phyloP scores from a whole-genome alignment of 805 yeast genomes.

The Schizosaccharomyces osmophilus region DNA sequence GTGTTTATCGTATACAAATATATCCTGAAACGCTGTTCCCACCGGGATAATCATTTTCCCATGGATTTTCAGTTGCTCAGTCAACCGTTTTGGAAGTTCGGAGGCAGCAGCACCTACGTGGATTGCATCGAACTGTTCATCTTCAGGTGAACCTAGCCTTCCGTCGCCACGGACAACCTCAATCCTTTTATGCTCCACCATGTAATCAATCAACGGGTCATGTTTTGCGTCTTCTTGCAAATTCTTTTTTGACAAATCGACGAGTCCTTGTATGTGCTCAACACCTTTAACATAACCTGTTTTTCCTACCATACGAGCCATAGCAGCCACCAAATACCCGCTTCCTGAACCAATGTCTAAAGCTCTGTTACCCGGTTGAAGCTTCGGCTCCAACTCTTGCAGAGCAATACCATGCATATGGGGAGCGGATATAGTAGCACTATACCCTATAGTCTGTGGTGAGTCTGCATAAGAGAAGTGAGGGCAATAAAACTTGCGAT shows the following conservation, averaged over 20 bases:
- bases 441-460: slow-evolving; percentile 7
- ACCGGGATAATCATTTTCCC: slow-evolving; percentile 9
- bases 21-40: not conserved
- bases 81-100: slow-evolving; percentile 5
- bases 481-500: slow-evolving; percentile 3
- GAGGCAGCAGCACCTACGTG: slow-evolving; percentile 6
- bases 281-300: not conserved
- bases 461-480: slow-evolving; percentile 7
- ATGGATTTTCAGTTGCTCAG: slow-evolving; percentile 5
- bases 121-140: slow-evolving; percentile 7
- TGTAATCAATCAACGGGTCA: not conserved
- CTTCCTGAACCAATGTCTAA: slow-evolving; percentile 9
- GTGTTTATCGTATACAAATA: not conserved
- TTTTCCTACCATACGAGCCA: slow-evolving; percentile 5
- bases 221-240: not conserved
- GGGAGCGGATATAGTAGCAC: slow-evolving; percentile 10
- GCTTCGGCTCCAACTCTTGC: slow-evolving; percentile 4
- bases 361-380: slow-evolving; percentile 7
- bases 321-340: slow-evolving; percentile 8
- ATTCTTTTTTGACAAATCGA: slow-evolving; percentile 3
- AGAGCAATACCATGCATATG: slow-evolving; percentile 9
- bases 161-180: slow-evolving; percentile 7
- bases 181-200: not conserved
- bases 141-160: slow-evolving; percentile 6
- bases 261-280: slow-evolving; percentile 6